Conservation (phyloP, 169 alveolate species). For the Eimeria necatrix region DNA sequence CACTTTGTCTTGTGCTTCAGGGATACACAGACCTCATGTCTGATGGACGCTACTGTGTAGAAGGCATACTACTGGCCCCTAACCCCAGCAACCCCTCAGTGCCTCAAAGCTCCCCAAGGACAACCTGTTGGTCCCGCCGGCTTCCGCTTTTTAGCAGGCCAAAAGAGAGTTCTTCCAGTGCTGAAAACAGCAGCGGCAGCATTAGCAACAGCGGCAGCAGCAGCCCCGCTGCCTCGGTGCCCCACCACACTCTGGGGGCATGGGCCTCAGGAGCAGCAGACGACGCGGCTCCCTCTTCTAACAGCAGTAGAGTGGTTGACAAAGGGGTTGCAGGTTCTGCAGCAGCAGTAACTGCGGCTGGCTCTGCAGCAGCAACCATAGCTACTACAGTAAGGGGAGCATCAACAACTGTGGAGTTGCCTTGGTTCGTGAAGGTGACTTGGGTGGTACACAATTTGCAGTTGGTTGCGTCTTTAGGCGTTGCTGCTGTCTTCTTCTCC, state of each 20-base stretch:
- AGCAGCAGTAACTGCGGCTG: background rate
- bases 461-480: slow-evolving; percentile 62
- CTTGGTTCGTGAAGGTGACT: slow-evolving; percentile 47
- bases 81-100: slow-evolving; percentile 51
- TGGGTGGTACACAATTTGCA: slow-evolving; percentile 75
- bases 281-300: background rate
- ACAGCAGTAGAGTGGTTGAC: background rate
- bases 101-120: background rate
- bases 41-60: slow-evolving; percentile 44
- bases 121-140: no score
- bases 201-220: background rate
- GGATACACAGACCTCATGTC: slow-evolving; percentile 73
- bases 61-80: slow-evolving; percentile 76
- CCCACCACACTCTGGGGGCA: background rate
- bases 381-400: background rate
- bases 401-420: background rate
- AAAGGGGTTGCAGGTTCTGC: background rate
- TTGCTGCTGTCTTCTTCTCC: slow-evolving; percentile 57
- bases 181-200: background rate
- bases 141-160: no score
- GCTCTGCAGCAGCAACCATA: background rate
- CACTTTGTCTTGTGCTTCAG: slow-evolving; percentile 22
- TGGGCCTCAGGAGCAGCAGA: slow-evolving; percentile 57
- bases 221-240: background rate
- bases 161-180: no score